These are phyloP conservation scores for Mortierella sp. DNA, from an alignment of 371 early-diverging fungal genomes.

Conservation along the genomic window DNA sequence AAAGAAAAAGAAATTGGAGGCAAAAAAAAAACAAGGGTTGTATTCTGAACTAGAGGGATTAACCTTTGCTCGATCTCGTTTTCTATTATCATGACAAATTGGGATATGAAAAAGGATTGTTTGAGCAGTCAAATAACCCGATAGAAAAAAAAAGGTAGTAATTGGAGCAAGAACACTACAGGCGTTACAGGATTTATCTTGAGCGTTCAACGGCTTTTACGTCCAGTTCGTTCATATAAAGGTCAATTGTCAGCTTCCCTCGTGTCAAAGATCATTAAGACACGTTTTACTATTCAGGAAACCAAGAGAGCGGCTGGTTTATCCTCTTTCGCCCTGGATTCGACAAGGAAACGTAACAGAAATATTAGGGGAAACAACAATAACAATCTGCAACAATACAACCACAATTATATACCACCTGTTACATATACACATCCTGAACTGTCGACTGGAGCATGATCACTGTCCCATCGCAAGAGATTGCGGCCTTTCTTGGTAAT, in stretches of 20 bases:
- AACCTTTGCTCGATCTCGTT: too few species aligned
- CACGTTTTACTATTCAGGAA: background rate
- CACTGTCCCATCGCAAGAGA: conserved; percentile 57
- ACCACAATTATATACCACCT: background rate
- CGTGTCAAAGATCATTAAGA: background rate
- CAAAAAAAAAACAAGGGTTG: too few species aligned
- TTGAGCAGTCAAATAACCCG: background rate
- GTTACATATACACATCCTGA: background rate
- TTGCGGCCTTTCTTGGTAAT: conserved; percentile 51
- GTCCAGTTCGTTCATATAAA: background rate
- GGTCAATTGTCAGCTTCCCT: background rate
- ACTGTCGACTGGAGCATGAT: conserved; percentile 35
- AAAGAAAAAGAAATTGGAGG: background rate
- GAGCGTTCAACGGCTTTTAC: conserved; percentile 2
- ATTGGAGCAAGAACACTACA: background rate
- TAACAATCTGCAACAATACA: background rate
- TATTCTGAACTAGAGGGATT: too few species aligned
- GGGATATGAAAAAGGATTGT: too few species aligned
- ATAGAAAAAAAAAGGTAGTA: background rate
- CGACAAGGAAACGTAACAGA: background rate
- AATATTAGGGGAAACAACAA: background rate
- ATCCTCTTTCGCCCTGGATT: conserved; percentile 1
- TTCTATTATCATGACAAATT: too few species aligned
- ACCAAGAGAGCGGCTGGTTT: background rate
- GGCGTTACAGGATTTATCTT: background rate